Conservation (phyloP, 257 asterid genomes). For the Scutellaria baicalensis region DNA sequence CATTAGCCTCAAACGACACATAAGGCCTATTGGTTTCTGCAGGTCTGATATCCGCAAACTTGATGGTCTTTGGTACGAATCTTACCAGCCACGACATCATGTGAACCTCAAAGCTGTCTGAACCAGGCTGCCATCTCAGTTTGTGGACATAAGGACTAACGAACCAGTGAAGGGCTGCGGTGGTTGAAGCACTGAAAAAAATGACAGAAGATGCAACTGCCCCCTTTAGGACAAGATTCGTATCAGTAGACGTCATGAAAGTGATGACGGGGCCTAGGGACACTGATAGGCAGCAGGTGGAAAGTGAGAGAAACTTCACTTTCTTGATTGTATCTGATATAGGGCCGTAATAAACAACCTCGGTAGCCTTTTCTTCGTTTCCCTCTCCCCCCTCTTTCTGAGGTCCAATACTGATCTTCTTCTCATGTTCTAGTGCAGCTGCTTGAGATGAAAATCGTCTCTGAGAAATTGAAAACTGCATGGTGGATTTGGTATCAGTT, state of each 20-base stretch:
- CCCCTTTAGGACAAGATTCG: constrained; percentile 77
- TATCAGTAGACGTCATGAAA: constrained; percentile 81
- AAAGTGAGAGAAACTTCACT: constrained; percentile 91
- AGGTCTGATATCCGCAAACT: constrained; percentile 74
- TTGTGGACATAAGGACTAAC: constrained; percentile 91
- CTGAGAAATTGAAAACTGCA: constrained; percentile 20
- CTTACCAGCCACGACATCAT: constrained; percentile 96
- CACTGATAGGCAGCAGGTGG: constrained; percentile 91
- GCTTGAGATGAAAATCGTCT: constrained; percentile 50
- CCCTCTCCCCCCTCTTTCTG: constrained; percentile 35
- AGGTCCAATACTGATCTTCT: constrained; percentile 63
- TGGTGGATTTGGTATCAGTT: constrained; percentile 11
- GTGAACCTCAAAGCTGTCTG: constrained; percentile 87
- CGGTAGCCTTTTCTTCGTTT: constrained; percentile 41
- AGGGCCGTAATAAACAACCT: constrained; percentile 71
- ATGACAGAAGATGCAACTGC: constrained; percentile 90
- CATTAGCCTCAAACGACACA: constrained; percentile 78
- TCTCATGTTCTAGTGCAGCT: constrained; percentile 35
- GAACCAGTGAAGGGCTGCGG: constrained; percentile 92
- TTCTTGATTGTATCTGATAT: constrained; percentile 79
- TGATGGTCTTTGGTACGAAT: constrained; percentile 46
- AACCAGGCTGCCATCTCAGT: constrained; percentile 92
- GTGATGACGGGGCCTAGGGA: constrained; percentile 91
- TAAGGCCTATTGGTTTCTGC: constrained; percentile 80
- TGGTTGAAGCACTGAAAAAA: constrained; percentile 81